A percentile compares a stretch with the other conserved stretches of the same genome.
phyloP scores from a whole-genome alignment of 495 filamentous ascomycete genomes.

The Podospora didyma region DNA sequence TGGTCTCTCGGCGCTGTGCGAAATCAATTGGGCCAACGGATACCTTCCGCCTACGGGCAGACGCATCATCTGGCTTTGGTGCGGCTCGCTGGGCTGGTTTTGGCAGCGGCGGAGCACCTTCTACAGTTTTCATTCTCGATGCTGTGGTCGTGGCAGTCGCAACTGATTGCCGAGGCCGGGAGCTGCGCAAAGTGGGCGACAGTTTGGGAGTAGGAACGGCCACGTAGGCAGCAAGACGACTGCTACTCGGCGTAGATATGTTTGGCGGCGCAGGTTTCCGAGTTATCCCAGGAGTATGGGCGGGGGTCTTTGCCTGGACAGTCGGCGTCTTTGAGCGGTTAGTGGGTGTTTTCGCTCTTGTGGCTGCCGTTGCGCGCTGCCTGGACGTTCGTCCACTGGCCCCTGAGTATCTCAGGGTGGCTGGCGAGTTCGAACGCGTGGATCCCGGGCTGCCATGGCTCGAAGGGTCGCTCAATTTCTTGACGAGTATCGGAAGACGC shows the following conservation, averaged over 20 bases:
- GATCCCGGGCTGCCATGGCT: constrained; percentile 43
- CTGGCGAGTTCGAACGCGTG: constrained; percentile 48
- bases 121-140: constrained; percentile 54
- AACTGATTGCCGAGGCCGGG: constrained; percentile 73
- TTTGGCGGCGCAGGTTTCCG: constrained; percentile 30
- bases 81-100: constrained; percentile 36
- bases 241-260: constrained; percentile 25
- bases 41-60: constrained; percentile 41
- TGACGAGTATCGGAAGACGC: constrained; percentile 40
- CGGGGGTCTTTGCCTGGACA: constrained; percentile 35
- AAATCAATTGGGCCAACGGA: constrained; percentile 70
- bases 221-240: constrained; percentile 53
- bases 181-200: constrained; percentile 74
- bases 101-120: constrained; percentile 33
- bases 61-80: constrained; percentile 29
- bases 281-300: constrained; percentile 21
- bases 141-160: constrained; percentile 65
- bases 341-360: constrained; percentile 33
- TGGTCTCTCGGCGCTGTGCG: constrained; percentile 68
- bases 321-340: constrained; percentile 30
- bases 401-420: constrained; percentile 33
- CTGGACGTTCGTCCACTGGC: constrained; percentile 38
- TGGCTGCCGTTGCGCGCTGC: constrained; percentile 19
- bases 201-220: constrained; percentile 45
- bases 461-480: constrained; percentile 38